Evolutionary conservation across 371 early-diverging fungal genomes (phyloP).

Genomic region (Umbelopsis sp.): DNA sequence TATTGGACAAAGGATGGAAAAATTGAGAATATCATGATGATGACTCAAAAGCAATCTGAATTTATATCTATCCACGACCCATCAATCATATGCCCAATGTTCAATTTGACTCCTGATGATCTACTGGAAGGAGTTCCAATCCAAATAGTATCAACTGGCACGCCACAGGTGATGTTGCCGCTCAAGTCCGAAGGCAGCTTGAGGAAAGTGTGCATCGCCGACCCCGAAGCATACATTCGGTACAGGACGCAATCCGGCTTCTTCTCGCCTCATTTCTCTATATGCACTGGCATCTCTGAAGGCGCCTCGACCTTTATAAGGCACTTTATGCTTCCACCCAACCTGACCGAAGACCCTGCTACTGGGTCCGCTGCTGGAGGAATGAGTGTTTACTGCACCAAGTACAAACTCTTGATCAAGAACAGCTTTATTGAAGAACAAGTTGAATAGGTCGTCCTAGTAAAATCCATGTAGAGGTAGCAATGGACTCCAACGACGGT

Average conservation of each 20-base stretch:
- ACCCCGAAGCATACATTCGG: not conserved
- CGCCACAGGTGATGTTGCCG: constrained; percentile 17
- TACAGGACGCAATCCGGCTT: constrained; percentile 18
- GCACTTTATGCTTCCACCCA: constrained; percentile 10
- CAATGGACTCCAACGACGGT: not conserved
- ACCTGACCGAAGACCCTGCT: constrained; percentile 11
- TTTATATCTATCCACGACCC: constrained; percentile 11
- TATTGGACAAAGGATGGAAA: not conserved
- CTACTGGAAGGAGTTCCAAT: constrained; percentile 13
- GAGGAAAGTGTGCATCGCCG: not conserved
- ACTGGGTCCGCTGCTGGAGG: constrained; percentile 22
- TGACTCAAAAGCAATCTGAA: constrained; percentile 14
- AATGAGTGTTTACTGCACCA: constrained; percentile 14
- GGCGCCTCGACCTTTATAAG: constrained; percentile 10
- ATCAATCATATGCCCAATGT: not conserved
- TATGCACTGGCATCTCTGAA: not conserved
- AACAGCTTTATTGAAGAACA: constrained; percentile 14
- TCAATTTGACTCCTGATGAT: constrained; percentile 6
- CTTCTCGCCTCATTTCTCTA: constrained; percentile 19
- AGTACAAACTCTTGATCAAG: not conserved
- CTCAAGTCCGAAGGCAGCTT: not conserved
- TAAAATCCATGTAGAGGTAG: constrained; percentile 11
- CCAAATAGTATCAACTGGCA: constrained; percentile 21
- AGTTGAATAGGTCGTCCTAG: constrained; percentile 16
- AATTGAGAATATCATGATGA: not conserved